Base-by-base conservation (phyloP, 139 green algal genomes). In the Choricystis sp. region DNA sequence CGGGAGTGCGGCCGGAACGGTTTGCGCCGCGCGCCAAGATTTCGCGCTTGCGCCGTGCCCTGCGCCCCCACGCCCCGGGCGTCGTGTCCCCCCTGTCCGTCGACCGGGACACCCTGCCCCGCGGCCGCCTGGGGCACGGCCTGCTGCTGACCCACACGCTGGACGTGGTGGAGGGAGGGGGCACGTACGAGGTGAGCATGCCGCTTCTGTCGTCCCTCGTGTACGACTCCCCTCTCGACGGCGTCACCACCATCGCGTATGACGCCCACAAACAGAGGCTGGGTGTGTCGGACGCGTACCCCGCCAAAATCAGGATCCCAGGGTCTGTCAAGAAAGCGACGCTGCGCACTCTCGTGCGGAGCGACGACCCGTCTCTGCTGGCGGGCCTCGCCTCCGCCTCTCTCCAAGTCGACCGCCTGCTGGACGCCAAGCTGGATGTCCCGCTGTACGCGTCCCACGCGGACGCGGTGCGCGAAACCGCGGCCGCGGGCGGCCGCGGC, bases 111-210 rank as follows among this genome's bases (percentile, higher is more conserved):
- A 62, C 68, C 23, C 75, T 95, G 61, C 82, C 85, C 4, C 63
- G 78, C 3, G 73, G 73, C 0, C 69, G 83, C 1, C 69, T 83
- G 52, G 72, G 82, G 1, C 86, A 93, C 75, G 67, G 67, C 27
- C 78, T 96, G 31, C 29, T 82, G 25, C 79, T 96, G 31, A 86
- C 71, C 24, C 96, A 95, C 81, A 86, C 85, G 64, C 73, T 95
- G 23, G 86, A 25, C 9, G 25, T 89, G 28, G 59, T 57, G 1
- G 87, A 94, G 79, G n/a, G n/a, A n/a, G 73, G 64, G 1, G 89
- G 87, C 40, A 89, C 86, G 65, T 70, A 86, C 67, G 85, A 69
- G 25, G 67, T 74, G 22, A 72, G 57, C 3, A 59, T 94, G 24
- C 86, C 80, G 24, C 24, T 61, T 25, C 31, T 59, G 23, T 49